These are phyloP conservation scores for Eucalyptus marginata DNA, from an alignment of 345 rosid genomes.

Conservation along the genomic window DNA sequence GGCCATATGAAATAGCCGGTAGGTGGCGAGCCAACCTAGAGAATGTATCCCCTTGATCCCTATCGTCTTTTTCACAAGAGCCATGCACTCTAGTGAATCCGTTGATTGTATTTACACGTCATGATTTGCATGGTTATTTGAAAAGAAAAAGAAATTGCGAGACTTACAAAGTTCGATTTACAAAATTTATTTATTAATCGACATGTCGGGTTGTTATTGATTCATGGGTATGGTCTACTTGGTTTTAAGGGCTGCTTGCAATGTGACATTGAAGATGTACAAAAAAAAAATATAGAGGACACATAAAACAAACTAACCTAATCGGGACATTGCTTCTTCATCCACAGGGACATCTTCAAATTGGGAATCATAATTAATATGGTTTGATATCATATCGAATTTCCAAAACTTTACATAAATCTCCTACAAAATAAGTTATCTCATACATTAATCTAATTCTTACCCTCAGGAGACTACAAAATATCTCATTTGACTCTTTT, in stretches of 20 bases:
- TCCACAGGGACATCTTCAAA: neutral
- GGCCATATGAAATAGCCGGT: accelerated
- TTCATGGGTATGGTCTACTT: neutral
- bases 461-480: neutral
- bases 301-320: neutral
- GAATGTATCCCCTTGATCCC: neutral
- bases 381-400: neutral
- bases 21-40: accelerated
- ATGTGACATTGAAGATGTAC: neutral
- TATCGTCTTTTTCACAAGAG: neutral
- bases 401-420: neutral
- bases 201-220: neutral
- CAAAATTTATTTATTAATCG: neutral
- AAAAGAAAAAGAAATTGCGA: neutral
- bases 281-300: neutral
- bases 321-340: neutral
- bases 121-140: neutral
- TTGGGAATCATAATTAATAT: neutral
- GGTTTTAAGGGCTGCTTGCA: neutral
- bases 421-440: neutral
- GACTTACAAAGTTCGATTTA: neutral
- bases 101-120: accelerated
- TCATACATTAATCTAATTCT: neutral
- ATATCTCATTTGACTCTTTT: neutral
- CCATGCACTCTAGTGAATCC: accelerated